Evolutionary conservation across 2,329 filamentous ascomycete genomes (phyloP).

Genomic region (Fusarium luffae): DNA sequence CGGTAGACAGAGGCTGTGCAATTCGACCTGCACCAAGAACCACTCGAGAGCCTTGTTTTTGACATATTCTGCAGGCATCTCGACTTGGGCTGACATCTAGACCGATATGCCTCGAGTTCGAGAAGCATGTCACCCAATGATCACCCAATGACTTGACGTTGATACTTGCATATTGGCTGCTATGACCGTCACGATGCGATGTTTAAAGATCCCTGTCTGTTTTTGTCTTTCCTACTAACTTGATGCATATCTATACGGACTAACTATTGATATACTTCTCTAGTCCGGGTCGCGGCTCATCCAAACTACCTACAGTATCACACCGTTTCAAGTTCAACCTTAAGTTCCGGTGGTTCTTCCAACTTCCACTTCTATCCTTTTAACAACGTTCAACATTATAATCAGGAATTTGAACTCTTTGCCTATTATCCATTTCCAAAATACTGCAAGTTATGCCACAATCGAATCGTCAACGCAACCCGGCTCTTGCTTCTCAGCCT

Average conservation of each 20-base stretch:
- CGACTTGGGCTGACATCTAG: conserved; percentile 8
- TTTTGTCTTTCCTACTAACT: background rate
- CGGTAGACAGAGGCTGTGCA: conserved; percentile 24
- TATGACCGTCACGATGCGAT: conserved; percentile 17
- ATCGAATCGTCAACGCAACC: conserved; percentile 23
- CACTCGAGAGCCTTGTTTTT: conserved; percentile 13
- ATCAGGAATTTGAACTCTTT: background rate
- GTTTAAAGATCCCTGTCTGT: conserved; percentile 10
- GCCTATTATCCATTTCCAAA: conserved; percentile 17
- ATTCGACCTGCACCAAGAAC: background rate
- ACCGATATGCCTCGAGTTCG: conserved; percentile 22
- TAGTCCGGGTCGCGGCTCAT: background rate
- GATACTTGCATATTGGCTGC: conserved; percentile 25
- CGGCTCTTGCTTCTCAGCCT: conserved; percentile 10
- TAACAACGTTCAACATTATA: background rate
- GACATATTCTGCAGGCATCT: background rate
- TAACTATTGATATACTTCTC: background rate
- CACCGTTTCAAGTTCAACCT: background rate
- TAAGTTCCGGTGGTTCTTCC: background rate
- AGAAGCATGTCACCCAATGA: conserved; percentile 7
- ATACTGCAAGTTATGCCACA: conserved; percentile 5
- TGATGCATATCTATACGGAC: background rate
- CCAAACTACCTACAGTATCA: background rate
- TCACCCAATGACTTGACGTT: conserved; percentile 18
- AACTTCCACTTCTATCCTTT: background rate